phyloP scores from a whole-genome alignment of 2,329 filamentous ascomycete genomes.

The Cercospora zeina region DNA sequence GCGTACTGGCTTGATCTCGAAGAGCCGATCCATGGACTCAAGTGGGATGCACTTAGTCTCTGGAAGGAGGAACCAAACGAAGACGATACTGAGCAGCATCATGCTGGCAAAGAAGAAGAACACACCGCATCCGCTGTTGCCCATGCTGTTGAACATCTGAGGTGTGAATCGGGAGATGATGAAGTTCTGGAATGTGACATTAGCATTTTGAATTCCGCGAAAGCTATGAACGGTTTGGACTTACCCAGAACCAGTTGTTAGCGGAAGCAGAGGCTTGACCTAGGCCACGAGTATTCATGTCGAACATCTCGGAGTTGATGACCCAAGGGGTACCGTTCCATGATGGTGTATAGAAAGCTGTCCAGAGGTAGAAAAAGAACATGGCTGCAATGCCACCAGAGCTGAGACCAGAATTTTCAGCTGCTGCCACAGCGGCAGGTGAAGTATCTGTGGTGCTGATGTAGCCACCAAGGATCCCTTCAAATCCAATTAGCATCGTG shows the following conservation, averaged over 20 bases:
- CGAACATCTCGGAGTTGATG: slow-evolving; percentile 72
- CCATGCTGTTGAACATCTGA: slow-evolving; percentile 58
- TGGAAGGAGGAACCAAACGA: slow-evolving; percentile 48
- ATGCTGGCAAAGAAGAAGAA: slow-evolving; percentile 53
- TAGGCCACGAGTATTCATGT: slow-evolving; percentile 66
- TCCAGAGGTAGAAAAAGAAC: slow-evolving; percentile 75
- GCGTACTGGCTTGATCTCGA: slow-evolving; percentile 47
- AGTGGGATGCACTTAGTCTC: slow-evolving; percentile 50
- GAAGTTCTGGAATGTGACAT: slow-evolving; percentile 63
- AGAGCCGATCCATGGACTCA: slow-evolving; percentile 51
- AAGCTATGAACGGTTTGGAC: not conserved
- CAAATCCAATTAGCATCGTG: not conserved
- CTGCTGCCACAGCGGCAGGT: slow-evolving; percentile 46
- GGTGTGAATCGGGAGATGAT: slow-evolving; percentile 67
- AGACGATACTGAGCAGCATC: slow-evolving; percentile 48
- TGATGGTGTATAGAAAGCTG: slow-evolving; percentile 61
- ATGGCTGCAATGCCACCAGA: slow-evolving; percentile 61
- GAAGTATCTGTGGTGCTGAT: slow-evolving; percentile 47
- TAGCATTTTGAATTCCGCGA: not conserved
- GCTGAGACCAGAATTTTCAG: slow-evolving; percentile 40
- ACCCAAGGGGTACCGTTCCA: slow-evolving; percentile 66
- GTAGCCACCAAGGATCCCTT: slow-evolving; percentile 62
- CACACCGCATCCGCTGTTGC: slow-evolving; percentile 43
- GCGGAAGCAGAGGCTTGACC: slow-evolving; percentile 71
- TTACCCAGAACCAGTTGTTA: slow-evolving; percentile 68